A percentile compares a stretch with the other conserved stretches of the same genome.
Evolutionary conservation across 139 green algal species (phyloP).

Genomic region (Chlamydomonas sphaeroides): DNA sequence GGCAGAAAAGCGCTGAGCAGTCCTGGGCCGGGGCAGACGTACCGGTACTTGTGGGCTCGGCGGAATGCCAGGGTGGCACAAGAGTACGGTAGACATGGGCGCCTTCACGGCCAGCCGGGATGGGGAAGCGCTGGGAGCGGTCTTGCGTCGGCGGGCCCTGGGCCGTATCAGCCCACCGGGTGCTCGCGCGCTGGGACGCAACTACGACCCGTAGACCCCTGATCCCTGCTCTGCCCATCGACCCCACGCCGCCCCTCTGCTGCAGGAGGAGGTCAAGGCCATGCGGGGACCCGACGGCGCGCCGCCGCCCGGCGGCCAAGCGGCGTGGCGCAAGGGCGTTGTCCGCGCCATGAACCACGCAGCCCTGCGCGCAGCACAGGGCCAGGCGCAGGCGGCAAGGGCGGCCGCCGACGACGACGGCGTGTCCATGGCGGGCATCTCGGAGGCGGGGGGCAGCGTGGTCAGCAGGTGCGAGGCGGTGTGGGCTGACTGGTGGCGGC

Average conservation of each 20-base stretch:
- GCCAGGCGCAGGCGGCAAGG: background rate
- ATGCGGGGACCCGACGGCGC: background rate
- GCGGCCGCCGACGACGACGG: background rate
- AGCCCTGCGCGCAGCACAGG: constrained; percentile 18
- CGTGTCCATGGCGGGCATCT: background rate
- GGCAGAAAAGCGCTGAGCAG: too few relatives aligned
- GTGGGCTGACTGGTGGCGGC: too few relatives aligned
- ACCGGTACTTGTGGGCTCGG: too few relatives aligned
- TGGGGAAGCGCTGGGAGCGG: too few relatives aligned
- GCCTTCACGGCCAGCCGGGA: too few relatives aligned
- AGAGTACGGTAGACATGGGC: too few relatives aligned
- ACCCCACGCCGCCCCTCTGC: background rate
- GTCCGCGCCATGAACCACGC: constrained; percentile 41
- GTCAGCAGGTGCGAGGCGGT: background rate
- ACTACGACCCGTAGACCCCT: background rate
- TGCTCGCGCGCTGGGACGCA: too few relatives aligned
- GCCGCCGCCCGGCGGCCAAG: constrained; percentile 14
- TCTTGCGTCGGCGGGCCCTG: too few relatives aligned
- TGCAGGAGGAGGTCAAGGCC: constrained; percentile 18
- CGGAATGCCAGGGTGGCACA: too few relatives aligned
- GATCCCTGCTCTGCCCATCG: background rate
- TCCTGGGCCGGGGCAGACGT: too few relatives aligned
- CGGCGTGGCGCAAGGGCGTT: constrained; percentile 20
- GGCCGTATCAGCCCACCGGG: too few relatives aligned
- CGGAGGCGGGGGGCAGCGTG: background rate